Evolutionary conservation across 441 rosid species (phyloP), one percentile per base, ranked within the genome.

Genomic region (Biscutella auriculata): DNA sequence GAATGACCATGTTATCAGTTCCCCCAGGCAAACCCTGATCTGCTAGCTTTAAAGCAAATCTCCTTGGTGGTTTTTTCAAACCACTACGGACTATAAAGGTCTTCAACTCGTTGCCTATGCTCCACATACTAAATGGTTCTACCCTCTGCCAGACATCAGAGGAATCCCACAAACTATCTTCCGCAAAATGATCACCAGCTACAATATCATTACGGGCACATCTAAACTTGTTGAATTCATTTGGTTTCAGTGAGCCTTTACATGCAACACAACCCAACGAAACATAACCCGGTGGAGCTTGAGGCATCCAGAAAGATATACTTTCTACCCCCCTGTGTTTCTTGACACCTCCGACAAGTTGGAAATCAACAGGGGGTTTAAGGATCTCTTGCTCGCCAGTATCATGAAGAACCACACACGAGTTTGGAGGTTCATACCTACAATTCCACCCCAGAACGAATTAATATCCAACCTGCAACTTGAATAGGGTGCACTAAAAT

Each of bases 261-360:
- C 80, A 78, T 57, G 91, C 95, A 57, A 93, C 67, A 69, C 91
- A 93, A 40, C 99, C 99, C 69, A 93, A 76, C 33, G 97, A 79
- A 74, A 93, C 89, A 76, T 82, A 93, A 29, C 99, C 95, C n/a
- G 95, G 93, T 14, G 97, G 96, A 39, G 99, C 89, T 73, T 77
- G 89, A 61, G 96, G 99, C 82, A 89, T 77, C 95, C 96, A 93
- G 69, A 93, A 93, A 30, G 93, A 82, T 62, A 89, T 79, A 72
- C 60, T 80, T 45, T 89, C 96, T 73, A 85, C 71, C 66, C 95
- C 95, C 68, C 84, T 81, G 37, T 82, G 87, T 76, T 79, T 89
- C 79, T 89, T 93, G 49, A 89, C 79, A 41, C 85, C 86, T 63
- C 95, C 99, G 65, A 89, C 91, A 58, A 72, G 72, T 45, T 81